Base-by-base conservation (phyloP, 164 flowering plant genomes). In the Vitis cinerea region DNA sequence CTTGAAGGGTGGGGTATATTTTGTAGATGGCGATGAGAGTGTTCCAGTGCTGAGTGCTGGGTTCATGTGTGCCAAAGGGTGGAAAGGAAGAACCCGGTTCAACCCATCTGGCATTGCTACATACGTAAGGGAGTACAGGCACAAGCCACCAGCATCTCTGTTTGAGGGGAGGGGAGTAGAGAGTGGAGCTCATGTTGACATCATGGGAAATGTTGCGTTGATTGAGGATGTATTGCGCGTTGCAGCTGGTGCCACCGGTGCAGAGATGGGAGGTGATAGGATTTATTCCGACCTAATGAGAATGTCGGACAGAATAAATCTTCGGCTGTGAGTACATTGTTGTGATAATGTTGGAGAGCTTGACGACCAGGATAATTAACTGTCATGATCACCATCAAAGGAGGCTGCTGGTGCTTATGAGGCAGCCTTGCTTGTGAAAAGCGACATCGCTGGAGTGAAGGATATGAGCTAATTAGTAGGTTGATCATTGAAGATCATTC, bases 61-160 rank as follows among this genome's bases (percentile, higher is more conserved):
- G 3, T 87, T 83, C 86, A 89, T 91, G 97, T 89, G 93, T 69
- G 93, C 93, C 52, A 86, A 83, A 72, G 97, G 91, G 10, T 89
- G 94, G 97, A 75, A 83, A 65, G 90, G 90, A 10, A 83, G 60
- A 66, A 89, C 83, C 31, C 73, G 90, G 67, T 91, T 89, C 80
- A 91, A 91, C 71, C 97, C 97, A 8, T 86, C 93, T 0, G 92
- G 92, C 30, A 83, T 63, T 3, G 27, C 75, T 3, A 88, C 92
- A 0, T 85, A 77, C 68, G 30, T 88, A 48, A 68, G 94, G 52
- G 94, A 89, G 64, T 91, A 86, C 73, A 75, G 58, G 67, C 97
- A 91, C 82, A 87, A 84, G 72, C 73, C 86, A 49, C 92, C 92
- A 0, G 80, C 85, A 1, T 87, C 70, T 63, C 70, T 87, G 14